These are phyloP conservation scores for Saccharomycopsis hybrid DNA, from an alignment of 1,139 yeast species.

Conservation along the genomic window DNA sequence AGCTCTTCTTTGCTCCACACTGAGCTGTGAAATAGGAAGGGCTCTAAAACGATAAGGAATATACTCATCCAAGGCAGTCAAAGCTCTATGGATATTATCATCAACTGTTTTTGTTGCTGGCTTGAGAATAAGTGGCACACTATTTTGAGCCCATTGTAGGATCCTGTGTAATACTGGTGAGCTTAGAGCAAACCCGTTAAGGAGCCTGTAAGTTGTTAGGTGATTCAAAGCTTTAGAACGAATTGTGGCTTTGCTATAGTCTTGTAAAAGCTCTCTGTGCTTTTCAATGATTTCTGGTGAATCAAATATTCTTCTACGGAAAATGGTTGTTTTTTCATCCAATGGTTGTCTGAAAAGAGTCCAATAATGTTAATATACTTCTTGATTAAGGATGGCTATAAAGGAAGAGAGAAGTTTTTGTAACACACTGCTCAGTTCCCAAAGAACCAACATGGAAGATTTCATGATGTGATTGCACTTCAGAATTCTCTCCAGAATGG, in stretches of 20 bases:
- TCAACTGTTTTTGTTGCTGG: slow-evolving; percentile 1
- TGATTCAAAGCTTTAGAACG: slow-evolving; percentile 11
- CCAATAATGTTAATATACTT: too few relatives aligned
- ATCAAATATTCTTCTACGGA: slow-evolving; percentile 7
- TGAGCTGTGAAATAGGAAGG: slow-evolving; percentile 11
- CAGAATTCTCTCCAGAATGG: too few relatives aligned
- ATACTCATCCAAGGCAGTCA: slow-evolving; percentile 5
- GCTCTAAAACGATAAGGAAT: slow-evolving; percentile 13
- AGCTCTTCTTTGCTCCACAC: slow-evolving; percentile 7
- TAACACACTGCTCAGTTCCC: too few relatives aligned
- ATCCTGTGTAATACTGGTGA: neutral
- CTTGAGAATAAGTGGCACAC: slow-evolving; percentile 3
- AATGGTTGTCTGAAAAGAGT: neutral
- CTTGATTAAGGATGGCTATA: too few relatives aligned
- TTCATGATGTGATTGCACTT: too few relatives aligned
- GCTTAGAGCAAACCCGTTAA: slow-evolving; percentile 1
- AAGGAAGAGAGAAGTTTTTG: too few relatives aligned
- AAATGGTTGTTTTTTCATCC: neutral
- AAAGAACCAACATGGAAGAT: too few relatives aligned
- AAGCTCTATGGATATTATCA: neutral
- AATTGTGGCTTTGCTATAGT: slow-evolving; percentile 10
- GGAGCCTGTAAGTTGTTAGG: slow-evolving; percentile 11
- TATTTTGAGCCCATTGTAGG: neutral
- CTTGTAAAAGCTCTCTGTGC: slow-evolving; percentile 4
- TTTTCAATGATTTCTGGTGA: slow-evolving; percentile 6